Base-by-base conservation (phyloP, 352 stramenopile species). In the Phytophthora europaea region DNA sequence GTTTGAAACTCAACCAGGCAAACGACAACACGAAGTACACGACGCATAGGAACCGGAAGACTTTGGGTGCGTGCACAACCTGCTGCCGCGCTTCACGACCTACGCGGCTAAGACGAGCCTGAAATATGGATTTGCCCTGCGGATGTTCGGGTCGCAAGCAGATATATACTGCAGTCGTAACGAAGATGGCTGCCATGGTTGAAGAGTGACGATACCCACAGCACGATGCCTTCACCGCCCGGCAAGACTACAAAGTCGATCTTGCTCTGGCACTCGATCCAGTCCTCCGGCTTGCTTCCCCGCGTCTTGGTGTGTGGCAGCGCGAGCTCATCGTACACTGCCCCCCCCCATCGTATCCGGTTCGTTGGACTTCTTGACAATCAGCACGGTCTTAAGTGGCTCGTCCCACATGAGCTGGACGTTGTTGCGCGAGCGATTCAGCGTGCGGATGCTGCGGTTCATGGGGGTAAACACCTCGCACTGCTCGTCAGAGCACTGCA, bases 161-260 rank as follows among this genome's bases (percentile, higher is more conserved):
- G 18, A 94, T 81, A 36, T 81, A 91, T 26, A 85, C 16, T 2
- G 73, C 73, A 5, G 87, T 87, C 6, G 83, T 80, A 23, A 83
- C 63, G 50, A 92, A 71, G 53, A 93, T 84, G 1, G 75, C 84
- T 6, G 68, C 78, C 59, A 88, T 78, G 15, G 81, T n/a, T 84
- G 64, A 94, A 96, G 61, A 97, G 82, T 26, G 89, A 96, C 26
- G 90, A 95, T 18, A 95, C 88, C 89, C 89, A 97, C 22, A 97
- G 67, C 58, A 97, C 87, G 0, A 89, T 97, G 26, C 98, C 98
- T 73, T 99, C 98, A 23, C 98, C 97, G 7, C 97, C 97, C 4
- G 99, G 88, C 50, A 92, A 98, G 57, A 98, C 80, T 6, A 98
- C 92, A 81, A 98, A 97, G 83, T 98, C 94, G 36, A 98, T 95